A percentile compares a stretch with the other conserved stretches of the same genome.
These are phyloP conservation scores for Sanghuangporus baumii DNA, from an alignment of 1,284 basidiomycete species.

Conservation along the genomic window DNA sequence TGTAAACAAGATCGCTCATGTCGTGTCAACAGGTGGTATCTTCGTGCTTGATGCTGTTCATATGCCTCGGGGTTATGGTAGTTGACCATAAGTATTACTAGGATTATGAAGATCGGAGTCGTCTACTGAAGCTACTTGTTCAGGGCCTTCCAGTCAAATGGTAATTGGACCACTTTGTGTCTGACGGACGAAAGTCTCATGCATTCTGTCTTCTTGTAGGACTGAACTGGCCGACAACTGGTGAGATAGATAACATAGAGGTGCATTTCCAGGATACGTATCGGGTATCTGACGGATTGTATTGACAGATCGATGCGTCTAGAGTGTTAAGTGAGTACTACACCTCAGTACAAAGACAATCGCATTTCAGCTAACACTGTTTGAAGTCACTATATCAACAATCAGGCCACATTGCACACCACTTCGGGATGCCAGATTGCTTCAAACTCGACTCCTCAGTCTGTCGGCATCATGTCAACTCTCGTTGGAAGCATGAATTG, in stretches of 20 bases:
- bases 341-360: neutral
- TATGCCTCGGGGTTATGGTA: slow-evolving; percentile 87
- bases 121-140: neutral
- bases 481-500: slow-evolving; percentile 68
- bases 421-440: slow-evolving; percentile 63
- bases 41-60: slow-evolving; percentile 82
- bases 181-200: neutral
- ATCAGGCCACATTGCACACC: slow-evolving; percentile 80
- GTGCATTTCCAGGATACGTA: slow-evolving; percentile 23
- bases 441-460: slow-evolving; percentile 37
- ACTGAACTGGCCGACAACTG: slow-evolving; percentile 67
- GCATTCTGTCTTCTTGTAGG: slow-evolving; percentile 29
- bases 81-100: slow-evolving; percentile 55
- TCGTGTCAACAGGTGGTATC: slow-evolving; percentile 44
- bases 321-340: slow-evolving; percentile 7
- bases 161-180: slow-evolving; percentile 18
- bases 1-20: neutral
- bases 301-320: slow-evolving; percentile 1
- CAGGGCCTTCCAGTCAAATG: slow-evolving; percentile 48
- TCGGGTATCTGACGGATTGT: neutral
- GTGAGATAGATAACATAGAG: slow-evolving; percentile 87
- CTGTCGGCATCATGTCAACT: slow-evolving; percentile 51
- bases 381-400: slow-evolving; percentile 63
- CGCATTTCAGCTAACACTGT: slow-evolving; percentile 23
- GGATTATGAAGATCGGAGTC: neutral